phyloP scores from a whole-genome alignment of 148 eudicot species.

The Gaultheria prostrata region DNA sequence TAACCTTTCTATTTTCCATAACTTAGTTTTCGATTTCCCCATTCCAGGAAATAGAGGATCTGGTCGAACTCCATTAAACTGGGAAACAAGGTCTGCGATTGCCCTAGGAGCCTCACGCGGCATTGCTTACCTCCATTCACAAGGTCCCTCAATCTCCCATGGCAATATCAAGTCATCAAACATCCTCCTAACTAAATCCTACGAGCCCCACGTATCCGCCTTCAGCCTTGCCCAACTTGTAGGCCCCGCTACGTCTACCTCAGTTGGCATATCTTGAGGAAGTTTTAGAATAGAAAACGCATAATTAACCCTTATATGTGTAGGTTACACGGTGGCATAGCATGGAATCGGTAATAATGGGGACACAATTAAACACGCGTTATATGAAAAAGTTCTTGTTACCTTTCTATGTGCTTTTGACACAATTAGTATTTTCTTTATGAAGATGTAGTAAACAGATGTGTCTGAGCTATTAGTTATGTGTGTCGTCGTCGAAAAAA shows the following conservation, averaged over 20 bases:
- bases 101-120: constrained; percentile 55
- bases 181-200: constrained; percentile 44
- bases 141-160: constrained; percentile 44
- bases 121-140: constrained; percentile 47
- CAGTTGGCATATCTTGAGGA: too few relatives aligned
- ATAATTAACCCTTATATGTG: too few relatives aligned
- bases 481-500: too few relatives aligned
- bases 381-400: too few relatives aligned
- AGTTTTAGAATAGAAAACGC: too few relatives aligned
- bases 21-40: not conserved
- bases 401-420: too few relatives aligned
- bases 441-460: too few relatives aligned
- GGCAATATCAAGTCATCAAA: constrained; percentile 71
- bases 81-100: constrained; percentile 56
- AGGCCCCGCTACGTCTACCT: constrained; percentile 24
- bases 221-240: constrained; percentile 47
- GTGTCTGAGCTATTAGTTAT: too few relatives aligned
- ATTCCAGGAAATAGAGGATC: constrained; percentile 9
- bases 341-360: too few relatives aligned
- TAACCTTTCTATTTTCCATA: not conserved
- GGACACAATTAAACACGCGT: too few relatives aligned
- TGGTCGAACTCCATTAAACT: constrained; percentile 33
- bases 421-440: too few relatives aligned
- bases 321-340: too few relatives aligned
- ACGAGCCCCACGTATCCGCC: constrained; percentile 47